Evolutionary conservation across 1,139 yeast genomes (phyloP), one percentile per base, ranked within the genome.

Genomic region (Diutina rugosa): DNA sequence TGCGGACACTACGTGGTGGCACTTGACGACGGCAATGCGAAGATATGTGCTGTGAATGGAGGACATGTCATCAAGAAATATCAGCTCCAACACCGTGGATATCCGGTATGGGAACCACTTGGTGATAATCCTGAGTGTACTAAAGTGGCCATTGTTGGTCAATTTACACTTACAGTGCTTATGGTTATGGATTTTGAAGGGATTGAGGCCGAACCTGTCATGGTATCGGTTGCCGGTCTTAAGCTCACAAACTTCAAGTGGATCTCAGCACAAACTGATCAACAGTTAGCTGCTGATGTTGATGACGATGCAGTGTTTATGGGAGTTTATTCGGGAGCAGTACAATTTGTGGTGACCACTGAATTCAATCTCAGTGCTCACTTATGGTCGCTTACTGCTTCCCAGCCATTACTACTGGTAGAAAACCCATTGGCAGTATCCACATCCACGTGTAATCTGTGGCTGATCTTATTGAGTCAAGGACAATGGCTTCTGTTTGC

Each of bases 91-190:
- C 35, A 47, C 29, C 38, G 8, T 7, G 51, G 29, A 3, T 30
- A 28, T 47, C 14, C 51, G 5, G 21, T 21, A 4, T 47, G 51
- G 51, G 51, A 47, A 29, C 49, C 16, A 8, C 41, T 35, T 35
- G 41, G 16, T 2, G 14, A 3, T 9, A n/a, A 26, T 30, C 32
- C 21, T 14, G 28, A 21, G 49, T 46, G 30, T 46, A 10, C 51
- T 5, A 49, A 49, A 32, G 53, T 49, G 53, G 53, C 53, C 12
- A 12, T 49, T 7, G 53, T 49, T 9, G 53, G 53, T n/a, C n/a
- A n/a, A 9, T n/a, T 38, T 5, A 16, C 45, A 14, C 30, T 49
- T 10, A 49, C 45, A 1, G 28, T 49, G 21, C 44, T 49, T 9
- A 16, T 49, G 53, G 38, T 29, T 1, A 12, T n/a, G 18, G 51